Evolutionary conservation across 2,329 filamentous ascomycete species (phyloP), one percentile per base, ranked within the genome.

Genomic region (Thyridium curvatum): DNA sequence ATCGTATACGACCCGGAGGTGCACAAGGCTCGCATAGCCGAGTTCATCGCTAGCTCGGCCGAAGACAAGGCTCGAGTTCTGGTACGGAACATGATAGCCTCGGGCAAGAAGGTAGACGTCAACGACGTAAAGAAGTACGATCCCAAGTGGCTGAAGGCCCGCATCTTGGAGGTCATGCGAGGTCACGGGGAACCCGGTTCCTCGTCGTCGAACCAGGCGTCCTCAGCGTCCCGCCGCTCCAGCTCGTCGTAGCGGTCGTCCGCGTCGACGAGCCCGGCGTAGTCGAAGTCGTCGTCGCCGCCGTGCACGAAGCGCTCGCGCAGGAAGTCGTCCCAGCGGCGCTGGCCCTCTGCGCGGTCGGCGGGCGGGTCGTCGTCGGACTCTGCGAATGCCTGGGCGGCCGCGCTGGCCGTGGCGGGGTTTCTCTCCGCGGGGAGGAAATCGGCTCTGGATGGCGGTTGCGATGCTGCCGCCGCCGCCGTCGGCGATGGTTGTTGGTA

Each of bases 191-290:
- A n/a, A n/a, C 71, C 70, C 0, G 84, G 82, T 49, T 86, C 82
- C 65, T 94, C 84, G 6, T 80, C 79, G 16, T 89, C 86, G 54
- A 94, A 90, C 67, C 86, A 94, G 15, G 71, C 72, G 30, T 94
- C 86, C 58, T 91, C 73, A 12, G 67, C 66, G 38, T 83, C 79
- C n/a, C 69, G 62, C 45, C 65, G 77, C 68, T 54, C 71, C 59
- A 68, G 62, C 56, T 59, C 77, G 55, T 94, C 87, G 40, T 79
- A 82, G 15, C 81, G 79, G 21, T 88, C 81, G 52, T 84, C 80
- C 29, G 66, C 65, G 53, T 95, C 89, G 5, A 94, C 82, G 21
- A 10, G 6, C 3, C 47, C 51, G 2, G 52, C 58, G 54, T 94
- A 95, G 44, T 91, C 82, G 51, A 94, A 91, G 35, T 94, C 87